Evolutionary conservation across 2,329 filamentous ascomycete species (phyloP).

Genomic region (Incumbomyces lentus): DNA sequence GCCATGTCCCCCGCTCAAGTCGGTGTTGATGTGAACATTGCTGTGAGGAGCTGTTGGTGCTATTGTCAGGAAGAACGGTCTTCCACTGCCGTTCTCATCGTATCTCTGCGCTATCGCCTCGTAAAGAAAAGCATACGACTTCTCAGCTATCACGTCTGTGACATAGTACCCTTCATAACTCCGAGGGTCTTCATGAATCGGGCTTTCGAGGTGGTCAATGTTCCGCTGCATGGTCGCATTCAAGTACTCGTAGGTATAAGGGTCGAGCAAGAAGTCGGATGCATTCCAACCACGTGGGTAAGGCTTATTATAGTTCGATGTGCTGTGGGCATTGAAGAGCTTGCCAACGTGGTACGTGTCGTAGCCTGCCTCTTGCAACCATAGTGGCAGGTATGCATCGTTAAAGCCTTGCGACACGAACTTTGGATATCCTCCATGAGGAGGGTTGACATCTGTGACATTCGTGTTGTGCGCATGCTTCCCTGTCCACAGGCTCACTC

Average conservation of each 20-base stretch:
- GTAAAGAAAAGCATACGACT: constrained; percentile 51
- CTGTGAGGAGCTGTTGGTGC: constrained; percentile 59
- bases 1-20: neutral
- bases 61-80: constrained; percentile 57
- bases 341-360: constrained; percentile 48
- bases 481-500: constrained; percentile 56
- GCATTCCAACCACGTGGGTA: constrained; percentile 29
- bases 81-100: constrained; percentile 19
- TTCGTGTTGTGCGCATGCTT: constrained; percentile 61
- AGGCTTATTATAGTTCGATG: constrained; percentile 38
- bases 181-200: constrained; percentile 36
- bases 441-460: constrained; percentile 49
- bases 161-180: constrained; percentile 47
- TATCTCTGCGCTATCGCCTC: constrained; percentile 42
- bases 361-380: constrained; percentile 43
- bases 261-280: constrained; percentile 36
- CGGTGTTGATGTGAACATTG: constrained; percentile 32
- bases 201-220: constrained; percentile 15
- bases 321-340: constrained; percentile 43
- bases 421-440: constrained; percentile 36
- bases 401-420: constrained; percentile 43
- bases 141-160: constrained; percentile 50
- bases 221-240: constrained; percentile 57
- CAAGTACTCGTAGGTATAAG: constrained; percentile 54
- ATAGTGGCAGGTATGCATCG: constrained; percentile 41